Conservation (phyloP, 2,329 filamentous ascomycete genomes). For the Penicillium palitans region DNA sequence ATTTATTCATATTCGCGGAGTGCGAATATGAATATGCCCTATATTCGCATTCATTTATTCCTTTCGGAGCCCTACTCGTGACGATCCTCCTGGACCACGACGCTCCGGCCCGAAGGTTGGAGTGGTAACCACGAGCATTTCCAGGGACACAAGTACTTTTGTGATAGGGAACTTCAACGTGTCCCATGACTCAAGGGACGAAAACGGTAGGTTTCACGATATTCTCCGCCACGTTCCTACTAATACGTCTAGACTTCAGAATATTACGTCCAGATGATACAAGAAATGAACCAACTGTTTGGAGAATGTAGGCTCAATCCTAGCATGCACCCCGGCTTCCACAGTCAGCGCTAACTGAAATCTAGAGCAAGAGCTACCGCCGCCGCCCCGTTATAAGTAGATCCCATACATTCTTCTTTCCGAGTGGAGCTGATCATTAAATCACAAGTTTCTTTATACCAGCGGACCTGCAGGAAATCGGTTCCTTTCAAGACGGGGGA, state of each 20-base stretch:
- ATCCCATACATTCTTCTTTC: too few relatives aligned
- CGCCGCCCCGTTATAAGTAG: constrained; percentile 21
- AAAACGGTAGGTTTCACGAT: neutral
- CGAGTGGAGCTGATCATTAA: constrained; percentile 1
- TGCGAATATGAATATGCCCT: too few relatives aligned
- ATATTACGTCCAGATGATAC: constrained; percentile 14
- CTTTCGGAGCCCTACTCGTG: too few relatives aligned
- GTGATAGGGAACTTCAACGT: constrained; percentile 26
- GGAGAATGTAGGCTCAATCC: constrained; percentile 15
- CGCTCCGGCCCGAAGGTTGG: constrained; percentile 16
- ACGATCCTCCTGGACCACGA: neutral
- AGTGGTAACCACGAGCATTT: constrained; percentile 22
- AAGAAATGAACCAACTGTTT: constrained; percentile 14
- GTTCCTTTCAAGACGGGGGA: constrained; percentile 17
- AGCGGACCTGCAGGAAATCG: constrained; percentile 13
- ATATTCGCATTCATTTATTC: too few relatives aligned
- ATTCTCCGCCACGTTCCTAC: neutral
- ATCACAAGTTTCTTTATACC: constrained; percentile 22
- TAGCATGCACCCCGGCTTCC: neutral
- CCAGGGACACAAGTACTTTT: constrained; percentile 20
- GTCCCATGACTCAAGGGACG: neutral
- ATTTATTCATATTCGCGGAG: too few relatives aligned
- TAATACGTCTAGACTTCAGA: constrained; percentile 13
- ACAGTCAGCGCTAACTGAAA: neutral
- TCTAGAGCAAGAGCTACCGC: constrained; percentile 23